Evolutionary conservation across 2,329 filamentous ascomycete species (phyloP).

Genomic region (Plectosphaerella sp.): DNA sequence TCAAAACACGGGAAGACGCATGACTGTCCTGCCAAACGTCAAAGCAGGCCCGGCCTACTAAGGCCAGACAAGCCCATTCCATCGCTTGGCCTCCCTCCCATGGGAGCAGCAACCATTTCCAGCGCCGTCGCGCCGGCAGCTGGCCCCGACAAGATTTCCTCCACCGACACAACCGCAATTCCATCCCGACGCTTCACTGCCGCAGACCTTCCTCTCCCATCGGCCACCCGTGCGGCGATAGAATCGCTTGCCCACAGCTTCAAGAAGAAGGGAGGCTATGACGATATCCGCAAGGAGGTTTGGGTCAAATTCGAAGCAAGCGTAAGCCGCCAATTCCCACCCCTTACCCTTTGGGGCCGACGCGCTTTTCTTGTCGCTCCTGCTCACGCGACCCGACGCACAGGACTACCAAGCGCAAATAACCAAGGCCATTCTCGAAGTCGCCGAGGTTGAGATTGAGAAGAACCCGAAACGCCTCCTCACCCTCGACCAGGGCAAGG

Average conservation of each 20-base stretch:
- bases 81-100: too few relatives aligned
- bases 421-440: constrained; percentile 60
- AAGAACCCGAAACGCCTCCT: constrained; percentile 68
- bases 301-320: constrained; percentile 71
- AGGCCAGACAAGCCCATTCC: too few relatives aligned
- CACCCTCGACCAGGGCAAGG: constrained; percentile 68
- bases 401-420: constrained; percentile 69
- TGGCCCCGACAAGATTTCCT: too few relatives aligned
- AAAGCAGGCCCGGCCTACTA: too few relatives aligned
- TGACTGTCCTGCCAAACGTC: too few relatives aligned
- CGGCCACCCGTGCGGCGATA: constrained; percentile 68
- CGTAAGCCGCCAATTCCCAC: constrained; percentile 36
- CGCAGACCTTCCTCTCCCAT: constrained; percentile 69
- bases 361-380: neutral
- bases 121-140: too few relatives aligned
- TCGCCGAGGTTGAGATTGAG: constrained; percentile 71
- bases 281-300: constrained; percentile 69
- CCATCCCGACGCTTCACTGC: constrained; percentile 57
- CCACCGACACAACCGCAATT: too few relatives aligned
- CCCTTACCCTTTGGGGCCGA: neutral
- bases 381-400: neutral
- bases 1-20: too few relatives aligned
- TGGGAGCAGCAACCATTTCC: too few relatives aligned
- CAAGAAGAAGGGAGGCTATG: constrained; percentile 83
- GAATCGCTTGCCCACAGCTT: constrained; percentile 74